A percentile compares a stretch with the other conserved stretches of the same genome.
These are phyloP conservation scores for Phtheirospermum japonicum DNA, from an alignment of 257 asterid genomes.

Conservation along the genomic window DNA sequence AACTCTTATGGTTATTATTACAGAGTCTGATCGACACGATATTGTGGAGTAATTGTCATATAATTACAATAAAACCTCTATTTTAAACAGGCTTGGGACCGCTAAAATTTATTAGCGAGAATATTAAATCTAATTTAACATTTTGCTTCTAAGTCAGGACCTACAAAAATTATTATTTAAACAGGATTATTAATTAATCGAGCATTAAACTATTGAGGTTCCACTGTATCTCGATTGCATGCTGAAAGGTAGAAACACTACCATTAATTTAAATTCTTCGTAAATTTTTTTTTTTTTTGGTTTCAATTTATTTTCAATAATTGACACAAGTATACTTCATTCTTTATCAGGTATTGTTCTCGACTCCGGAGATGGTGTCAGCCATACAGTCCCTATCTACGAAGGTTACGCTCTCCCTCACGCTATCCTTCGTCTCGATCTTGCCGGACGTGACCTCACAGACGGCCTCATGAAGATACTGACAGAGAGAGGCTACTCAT, in stretches of 20 bases:
- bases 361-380: slow-evolving; percentile 45
- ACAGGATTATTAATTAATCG: too few relatives aligned
- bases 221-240: too few relatives aligned
- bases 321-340: not conserved
- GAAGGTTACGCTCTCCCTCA: slow-evolving; percentile 50
- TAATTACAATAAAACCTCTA: not conserved
- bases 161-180: too few relatives aligned
- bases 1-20: not conserved
- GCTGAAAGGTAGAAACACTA: too few relatives aligned
- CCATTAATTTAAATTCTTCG: too few relatives aligned
- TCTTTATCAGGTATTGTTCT: slow-evolving; percentile 35
- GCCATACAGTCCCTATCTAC: slow-evolving; percentile 45
- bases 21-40: not conserved
- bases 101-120: too few relatives aligned
- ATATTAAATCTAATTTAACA: too few relatives aligned
- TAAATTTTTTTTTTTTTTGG: too few relatives aligned
- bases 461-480: slow-evolving; percentile 52
- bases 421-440: slow-evolving; percentile 50
- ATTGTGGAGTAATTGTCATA: not conserved
- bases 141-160: too few relatives aligned
- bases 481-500: slow-evolving; percentile 50
- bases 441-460: slow-evolving; percentile 48
- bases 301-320: too few relatives aligned
- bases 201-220: too few relatives aligned
- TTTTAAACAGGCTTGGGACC: too few relatives aligned